phyloP scores from a whole-genome alignment of 202 grass and related monocot species.

The Zizania palustris region DNA sequence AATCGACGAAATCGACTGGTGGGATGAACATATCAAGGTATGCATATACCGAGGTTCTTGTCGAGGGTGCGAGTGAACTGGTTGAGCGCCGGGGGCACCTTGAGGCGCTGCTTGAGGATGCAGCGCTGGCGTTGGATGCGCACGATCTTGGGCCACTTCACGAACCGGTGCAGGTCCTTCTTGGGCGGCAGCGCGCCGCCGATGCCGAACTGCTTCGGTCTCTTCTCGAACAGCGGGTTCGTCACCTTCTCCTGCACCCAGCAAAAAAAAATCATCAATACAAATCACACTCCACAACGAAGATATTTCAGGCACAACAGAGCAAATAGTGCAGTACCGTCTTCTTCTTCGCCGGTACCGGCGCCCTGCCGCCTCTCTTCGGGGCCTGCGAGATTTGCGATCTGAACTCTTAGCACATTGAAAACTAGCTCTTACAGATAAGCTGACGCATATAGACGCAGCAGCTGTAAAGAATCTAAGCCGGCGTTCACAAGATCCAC shows the following conservation, averaged over 20 bases:
- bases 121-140: too few relatives aligned
- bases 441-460: background rate
- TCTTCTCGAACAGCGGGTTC: constrained; percentile 41
- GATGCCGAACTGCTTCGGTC: background rate
- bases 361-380: constrained; percentile 63
- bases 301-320: background rate
- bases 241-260: constrained; percentile 54
- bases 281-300: background rate
- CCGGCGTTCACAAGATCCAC: background rate
- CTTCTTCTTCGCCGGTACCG: constrained; percentile 69
- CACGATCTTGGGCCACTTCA: constrained; percentile 44
- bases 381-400: constrained; percentile 55
- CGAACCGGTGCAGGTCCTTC: constrained; percentile 77
- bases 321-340: background rate
- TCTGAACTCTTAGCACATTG: background rate
- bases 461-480: background rate
- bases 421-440: background rate
- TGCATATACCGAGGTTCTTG: constrained; percentile 68
- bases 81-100: constrained; percentile 44
- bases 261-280: background rate
- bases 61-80: constrained; percentile 91
- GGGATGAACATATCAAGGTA: background rate
- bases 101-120: too few relatives aligned
- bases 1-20: too few relatives aligned
- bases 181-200: constrained; percentile 75